Evolutionary conservation across 495 filamentous ascomycete genomes (phyloP), one percentile per base, ranked within the genome.

Genomic region (Trichoderma virens): DNA sequence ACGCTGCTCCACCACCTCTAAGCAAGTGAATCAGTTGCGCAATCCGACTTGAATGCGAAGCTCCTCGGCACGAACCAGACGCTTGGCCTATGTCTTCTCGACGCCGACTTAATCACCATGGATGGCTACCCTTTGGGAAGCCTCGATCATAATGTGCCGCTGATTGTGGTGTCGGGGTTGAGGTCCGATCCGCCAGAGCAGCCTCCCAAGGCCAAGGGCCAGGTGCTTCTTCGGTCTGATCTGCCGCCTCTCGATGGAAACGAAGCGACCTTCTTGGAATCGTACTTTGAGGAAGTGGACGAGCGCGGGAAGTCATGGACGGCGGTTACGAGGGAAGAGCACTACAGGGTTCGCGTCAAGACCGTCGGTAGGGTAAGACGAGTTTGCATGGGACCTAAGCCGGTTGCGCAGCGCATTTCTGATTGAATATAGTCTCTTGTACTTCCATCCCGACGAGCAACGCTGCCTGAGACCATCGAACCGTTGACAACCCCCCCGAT

Each of bases 51-150:
- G 27, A 8, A 56, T 56, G 51, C 51, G 11, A 11, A 30, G 23
- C 27, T 56, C 25, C 25, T 28, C 2, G 1, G 13, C 51, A 28
- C 27, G 2, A 30, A 31, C 3, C 9, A 13, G 25, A 30, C 27
- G 51, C 13, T 9, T 56, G 51, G 59, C 62, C 5, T 31, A 63
- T 63, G 62, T 54, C 41, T 43, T 47, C 62, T 35, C 25, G 47
- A 16, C 43, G 45, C 27, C 43, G 20, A 25, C 16, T 23, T 16
- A 38, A 41, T 62, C 61, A 62, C 25, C 51, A 94, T 95, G 91
- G 90, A 95, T 76, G 90, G 83, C 67, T 93, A 91, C 76, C 89
- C 90, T 43, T 72, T 79, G 69, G 85, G 86, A 70, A 91, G 90
- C 76, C 78, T 90, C 74, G 80, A 82, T 72, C 89, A 92, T 75